Evolutionary conservation across 2,329 filamentous ascomycete species (phyloP), one percentile per base, ranked within the genome.

Genomic region (Xylariaceae sp.): DNA sequence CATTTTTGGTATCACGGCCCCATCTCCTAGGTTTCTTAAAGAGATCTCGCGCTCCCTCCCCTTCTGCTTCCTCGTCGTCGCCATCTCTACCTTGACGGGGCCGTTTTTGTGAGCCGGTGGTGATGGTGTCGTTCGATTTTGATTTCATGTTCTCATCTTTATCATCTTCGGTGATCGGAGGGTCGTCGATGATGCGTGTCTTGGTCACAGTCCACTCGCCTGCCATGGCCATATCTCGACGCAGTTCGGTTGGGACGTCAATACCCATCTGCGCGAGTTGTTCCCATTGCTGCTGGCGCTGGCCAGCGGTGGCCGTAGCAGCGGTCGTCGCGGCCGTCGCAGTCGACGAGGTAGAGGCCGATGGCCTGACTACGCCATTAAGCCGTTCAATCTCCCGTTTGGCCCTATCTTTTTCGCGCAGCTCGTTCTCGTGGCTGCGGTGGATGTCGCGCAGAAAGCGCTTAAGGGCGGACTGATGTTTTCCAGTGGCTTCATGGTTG

Each of bases 381-480:
- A 99, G 76, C 26, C 94, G 80, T 52, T 91, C 89, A 44, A 97
- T 83, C 69, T 99, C 94, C 60, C 84, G 83, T 67, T 87, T 88
- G 1, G 91, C 92, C 37, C 84, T 80, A 54, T 95, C 87, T 68
- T 89, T 88, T 4, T 96, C 89, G 51, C 87, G 84, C 67, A 89
- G 84, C 60, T 91, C 84, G 52, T 84, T 83, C 65, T 96, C 90
- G 70, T 95, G 88, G 53, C 80, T 83, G 63, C 88, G 88, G 74
- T 97, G 91, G 6, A 99, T 80, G 58, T 95, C 88, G 61, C 91
- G 87, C 6, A 99, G 80, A 63, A 91, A 94, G 51, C 92, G 89
- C 73, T 95, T 95, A 57, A 97, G 83, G 61, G 82, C 86, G 67
- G 84, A 82, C 74, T 96, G 90, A 71, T 96, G 91, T 70, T 86